phyloP scores from a whole-genome alignment of 176 grass and related monocot genomes.

The Phoenix dactylifera region DNA sequence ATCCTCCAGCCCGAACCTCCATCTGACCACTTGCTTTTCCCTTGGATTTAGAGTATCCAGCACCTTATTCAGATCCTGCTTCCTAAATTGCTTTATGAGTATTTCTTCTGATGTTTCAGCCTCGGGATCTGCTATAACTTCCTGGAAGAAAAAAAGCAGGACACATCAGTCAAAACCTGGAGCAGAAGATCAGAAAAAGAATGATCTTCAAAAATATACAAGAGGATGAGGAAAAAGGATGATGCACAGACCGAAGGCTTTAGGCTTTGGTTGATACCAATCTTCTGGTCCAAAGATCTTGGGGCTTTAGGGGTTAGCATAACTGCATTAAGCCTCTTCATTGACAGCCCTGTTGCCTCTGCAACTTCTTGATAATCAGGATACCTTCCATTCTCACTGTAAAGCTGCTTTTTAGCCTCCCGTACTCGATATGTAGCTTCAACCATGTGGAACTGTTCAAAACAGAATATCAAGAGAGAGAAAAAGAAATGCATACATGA shows the following conservation, averaged over 20 bases:
- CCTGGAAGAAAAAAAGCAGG: constrained; percentile 27
- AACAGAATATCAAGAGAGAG: neutral
- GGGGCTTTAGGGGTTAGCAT: constrained; percentile 55
- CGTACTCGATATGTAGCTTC: constrained; percentile 59
- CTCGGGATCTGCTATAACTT: constrained; percentile 53
- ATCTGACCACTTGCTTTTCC: constrained; percentile 55
- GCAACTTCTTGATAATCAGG: constrained; percentile 59
- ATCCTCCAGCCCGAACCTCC: constrained; percentile 65
- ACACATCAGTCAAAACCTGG: constrained; percentile 6
- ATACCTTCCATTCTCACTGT: constrained; percentile 41
- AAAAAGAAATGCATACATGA: neutral
- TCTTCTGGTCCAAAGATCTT: constrained; percentile 49
- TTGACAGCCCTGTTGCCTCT: constrained; percentile 38
- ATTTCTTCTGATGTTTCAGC: constrained; percentile 52
- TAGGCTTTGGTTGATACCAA: constrained; percentile 40
- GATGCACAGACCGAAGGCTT: constrained; percentile 52
- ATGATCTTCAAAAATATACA: neutral
- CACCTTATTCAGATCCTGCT: constrained; percentile 48
- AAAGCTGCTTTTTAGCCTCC: constrained; percentile 34
- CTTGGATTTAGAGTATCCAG: constrained; percentile 54
- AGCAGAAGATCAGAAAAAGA: no score
- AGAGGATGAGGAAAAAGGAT: neutral
- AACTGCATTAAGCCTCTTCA: constrained; percentile 46
- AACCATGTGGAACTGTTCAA: constrained; percentile 40
- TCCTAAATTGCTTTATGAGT: constrained; percentile 57